phyloP scores from a whole-genome alignment of 1,284 basidiomycete species.

The Cryptococcus depauperatus region DNA sequence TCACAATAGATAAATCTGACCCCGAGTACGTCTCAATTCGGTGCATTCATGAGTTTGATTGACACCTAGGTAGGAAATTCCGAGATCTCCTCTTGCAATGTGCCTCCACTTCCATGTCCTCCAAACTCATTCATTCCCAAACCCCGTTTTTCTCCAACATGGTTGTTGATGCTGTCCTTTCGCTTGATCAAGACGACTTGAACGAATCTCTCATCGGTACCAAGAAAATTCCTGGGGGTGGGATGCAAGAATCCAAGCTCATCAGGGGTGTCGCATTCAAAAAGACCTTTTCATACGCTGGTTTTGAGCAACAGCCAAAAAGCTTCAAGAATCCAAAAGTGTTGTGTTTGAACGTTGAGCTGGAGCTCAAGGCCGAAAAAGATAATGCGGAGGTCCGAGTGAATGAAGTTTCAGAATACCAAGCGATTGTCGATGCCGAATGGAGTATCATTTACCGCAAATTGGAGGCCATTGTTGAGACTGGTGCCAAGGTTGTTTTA shows the following conservation, averaged over 20 bases:
- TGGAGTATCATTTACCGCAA: constrained; percentile 99
- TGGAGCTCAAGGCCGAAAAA: constrained; percentile 98
- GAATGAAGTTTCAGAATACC: constrained; percentile 93
- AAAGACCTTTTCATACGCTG: constrained; percentile 99
- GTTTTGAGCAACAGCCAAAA: constrained; percentile 98
- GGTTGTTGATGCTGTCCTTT: constrained; percentile 95
- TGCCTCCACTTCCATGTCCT: constrained; percentile 98
- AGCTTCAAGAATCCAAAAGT: constrained; percentile 81
- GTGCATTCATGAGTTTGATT: background rate
- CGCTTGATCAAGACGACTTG: constrained; percentile 84
- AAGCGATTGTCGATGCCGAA: constrained; percentile 98
- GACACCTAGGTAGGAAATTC: constrained; percentile 61
- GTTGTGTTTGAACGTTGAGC: constrained; percentile 92
- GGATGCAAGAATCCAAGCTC: constrained; percentile 90
- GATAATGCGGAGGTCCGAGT: constrained; percentile 99
- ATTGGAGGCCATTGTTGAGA: constrained; percentile 90
- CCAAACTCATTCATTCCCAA: constrained; percentile 97
- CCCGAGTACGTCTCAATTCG: constrained; percentile 57
- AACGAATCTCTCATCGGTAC: constrained; percentile 96
- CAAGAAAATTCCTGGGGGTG: constrained; percentile 98
- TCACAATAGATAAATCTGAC: constrained; percentile 83
- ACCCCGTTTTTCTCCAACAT: constrained; percentile 98
- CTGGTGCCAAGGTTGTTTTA: constrained; percentile 93
- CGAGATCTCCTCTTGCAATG: constrained; percentile 90
- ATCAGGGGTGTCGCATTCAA: constrained; percentile 94